Evolutionary conservation across 768 basidiomycete species (phyloP).

Genomic region (Suillus decipiens): DNA sequence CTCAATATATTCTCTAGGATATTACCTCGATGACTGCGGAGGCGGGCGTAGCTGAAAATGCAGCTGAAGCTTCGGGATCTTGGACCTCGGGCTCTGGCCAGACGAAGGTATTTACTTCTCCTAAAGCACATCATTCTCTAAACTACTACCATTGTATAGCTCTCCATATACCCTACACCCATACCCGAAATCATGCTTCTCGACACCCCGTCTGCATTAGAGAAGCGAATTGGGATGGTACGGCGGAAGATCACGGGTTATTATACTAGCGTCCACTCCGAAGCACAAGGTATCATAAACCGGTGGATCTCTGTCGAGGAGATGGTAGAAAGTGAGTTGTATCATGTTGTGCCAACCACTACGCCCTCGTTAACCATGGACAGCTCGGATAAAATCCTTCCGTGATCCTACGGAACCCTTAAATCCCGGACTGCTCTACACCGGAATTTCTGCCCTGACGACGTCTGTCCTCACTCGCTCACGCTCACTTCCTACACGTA

Average conservation of each 20-base stretch:
- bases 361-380: neutral
- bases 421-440: constrained; percentile 88
- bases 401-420: constrained; percentile 79
- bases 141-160: constrained; percentile 43
- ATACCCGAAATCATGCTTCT: constrained; percentile 68
- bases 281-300: constrained; percentile 72
- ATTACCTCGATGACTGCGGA: neutral
- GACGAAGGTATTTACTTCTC: neutral
- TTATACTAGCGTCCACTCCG: constrained; percentile 57
- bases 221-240: constrained; percentile 71
- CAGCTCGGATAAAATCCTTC: constrained; percentile 83
- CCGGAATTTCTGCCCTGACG: constrained; percentile 84
- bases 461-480: constrained; percentile 87
- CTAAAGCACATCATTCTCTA: neutral
- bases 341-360: neutral
- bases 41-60: neutral
- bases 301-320: constrained; percentile 88
- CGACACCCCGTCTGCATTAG: constrained; percentile 72
- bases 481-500: constrained; percentile 65
- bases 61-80: constrained; percentile 2
- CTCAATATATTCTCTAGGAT: neutral
- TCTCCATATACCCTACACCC: constrained; percentile 77
- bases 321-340: constrained; percentile 77
- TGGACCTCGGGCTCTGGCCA: neutral
- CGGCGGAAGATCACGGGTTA: constrained; percentile 60